These are phyloP conservation scores for Sclerotinia subarctica DNA, from an alignment of 2,329 filamentous ascomycete species.

Conservation along the genomic window DNA sequence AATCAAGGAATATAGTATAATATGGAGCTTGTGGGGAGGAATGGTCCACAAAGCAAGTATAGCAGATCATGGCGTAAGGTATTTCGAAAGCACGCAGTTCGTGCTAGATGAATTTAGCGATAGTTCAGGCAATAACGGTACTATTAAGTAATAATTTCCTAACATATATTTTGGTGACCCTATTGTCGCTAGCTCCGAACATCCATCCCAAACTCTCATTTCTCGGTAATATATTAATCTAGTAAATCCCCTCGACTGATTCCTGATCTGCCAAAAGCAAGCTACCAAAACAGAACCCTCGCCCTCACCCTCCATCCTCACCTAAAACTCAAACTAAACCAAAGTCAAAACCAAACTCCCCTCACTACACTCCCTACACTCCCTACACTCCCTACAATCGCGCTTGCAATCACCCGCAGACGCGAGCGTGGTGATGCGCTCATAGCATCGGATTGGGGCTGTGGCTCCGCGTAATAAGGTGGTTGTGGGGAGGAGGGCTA, in stretches of 20 bases:
- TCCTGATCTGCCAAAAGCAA: too few species aligned
- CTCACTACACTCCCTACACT: background rate
- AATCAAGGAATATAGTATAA: background rate
- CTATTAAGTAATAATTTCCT: background rate
- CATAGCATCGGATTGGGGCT: background rate
- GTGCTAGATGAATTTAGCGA: background rate
- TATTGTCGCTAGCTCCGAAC: background rate
- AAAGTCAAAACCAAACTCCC: background rate
- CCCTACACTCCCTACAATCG: background rate
- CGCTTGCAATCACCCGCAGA: background rate
- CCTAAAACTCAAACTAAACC: too few species aligned
- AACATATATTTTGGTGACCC: background rate
- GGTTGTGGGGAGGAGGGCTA: background rate
- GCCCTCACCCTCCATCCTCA: background rate
- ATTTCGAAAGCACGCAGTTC: conserved; percentile 1
- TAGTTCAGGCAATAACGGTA: background rate
- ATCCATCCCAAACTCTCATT: background rate
- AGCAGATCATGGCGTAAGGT: background rate
- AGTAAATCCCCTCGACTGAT: too few species aligned
- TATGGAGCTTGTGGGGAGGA: background rate
- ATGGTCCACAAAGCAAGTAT: background rate
- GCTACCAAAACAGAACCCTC: too few species aligned
- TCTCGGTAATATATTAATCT: too few species aligned
- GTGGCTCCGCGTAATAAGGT: conserved; percentile 5
- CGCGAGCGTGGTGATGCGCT: background rate